These are phyloP conservation scores for Colletotrichum lini DNA, from an alignment of 2,329 filamentous ascomycete species.

Conservation along the genomic window DNA sequence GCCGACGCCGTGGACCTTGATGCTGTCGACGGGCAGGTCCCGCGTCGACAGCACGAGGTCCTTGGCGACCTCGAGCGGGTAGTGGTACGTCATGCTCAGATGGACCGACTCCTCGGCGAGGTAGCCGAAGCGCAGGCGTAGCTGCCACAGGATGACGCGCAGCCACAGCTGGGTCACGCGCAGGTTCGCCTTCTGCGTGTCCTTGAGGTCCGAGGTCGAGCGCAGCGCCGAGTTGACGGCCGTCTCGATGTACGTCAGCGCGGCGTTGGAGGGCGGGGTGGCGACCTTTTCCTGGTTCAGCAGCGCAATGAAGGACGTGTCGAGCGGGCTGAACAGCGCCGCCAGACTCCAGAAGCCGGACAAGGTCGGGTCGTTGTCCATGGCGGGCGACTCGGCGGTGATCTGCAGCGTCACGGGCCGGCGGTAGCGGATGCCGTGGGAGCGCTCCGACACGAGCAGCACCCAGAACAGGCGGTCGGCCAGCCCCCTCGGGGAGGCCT, in stretches of 20 bases:
- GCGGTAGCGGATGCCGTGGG: constrained; percentile 61
- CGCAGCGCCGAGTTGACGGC: constrained; percentile 55
- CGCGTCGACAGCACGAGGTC: constrained; percentile 56
- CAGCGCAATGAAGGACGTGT: constrained; percentile 59
- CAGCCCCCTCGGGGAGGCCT: constrained; percentile 46
- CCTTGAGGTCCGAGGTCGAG: constrained; percentile 51
- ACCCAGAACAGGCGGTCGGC: constrained; percentile 60
- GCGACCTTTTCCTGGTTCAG: constrained; percentile 56
- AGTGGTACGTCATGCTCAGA: constrained; percentile 57
- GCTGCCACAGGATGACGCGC: constrained; percentile 61
- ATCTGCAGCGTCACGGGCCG: constrained; percentile 61
- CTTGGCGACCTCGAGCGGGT: constrained; percentile 59
- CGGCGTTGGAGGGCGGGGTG: constrained; percentile 49
- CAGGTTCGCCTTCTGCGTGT: constrained; percentile 62
- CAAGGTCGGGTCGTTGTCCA: constrained; percentile 51
- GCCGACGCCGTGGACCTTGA: constrained; percentile 60
- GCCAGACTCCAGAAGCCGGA: constrained; percentile 58
- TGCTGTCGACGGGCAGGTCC: constrained; percentile 55
- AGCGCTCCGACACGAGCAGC: constrained; percentile 59
- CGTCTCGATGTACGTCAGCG: constrained; percentile 54
- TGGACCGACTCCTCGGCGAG: constrained; percentile 52
- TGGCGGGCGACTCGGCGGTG: constrained; percentile 53
- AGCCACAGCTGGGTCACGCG: constrained; percentile 62
- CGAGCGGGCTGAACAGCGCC: constrained; percentile 58
- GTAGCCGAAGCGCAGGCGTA: constrained; percentile 59